These are phyloP conservation scores for Moricandia moricandioides DNA, from an alignment of 345 rosid species.

Conservation along the genomic window DNA sequence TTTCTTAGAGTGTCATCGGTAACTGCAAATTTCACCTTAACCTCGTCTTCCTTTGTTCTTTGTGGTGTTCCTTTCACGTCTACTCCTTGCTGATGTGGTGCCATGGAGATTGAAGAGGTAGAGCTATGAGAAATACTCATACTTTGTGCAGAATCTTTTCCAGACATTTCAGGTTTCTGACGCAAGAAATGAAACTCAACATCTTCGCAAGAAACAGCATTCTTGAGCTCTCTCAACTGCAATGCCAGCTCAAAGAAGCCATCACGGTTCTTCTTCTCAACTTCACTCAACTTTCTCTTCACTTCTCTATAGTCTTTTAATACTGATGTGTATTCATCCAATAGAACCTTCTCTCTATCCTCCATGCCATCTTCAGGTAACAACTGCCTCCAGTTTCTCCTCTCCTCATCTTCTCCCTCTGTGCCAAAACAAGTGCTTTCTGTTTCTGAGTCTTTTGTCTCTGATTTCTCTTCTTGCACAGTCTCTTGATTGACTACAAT, in stretches of 20 bases:
- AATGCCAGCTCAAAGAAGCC: constrained; percentile 68
- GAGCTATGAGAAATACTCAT: constrained; percentile 18
- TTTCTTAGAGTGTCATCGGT: constrained; percentile 7
- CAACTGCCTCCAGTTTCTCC: constrained; percentile 62
- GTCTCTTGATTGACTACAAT: background rate
- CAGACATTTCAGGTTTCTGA: constrained; percentile 31
- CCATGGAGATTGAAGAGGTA: background rate
- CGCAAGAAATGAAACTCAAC: constrained; percentile 51
- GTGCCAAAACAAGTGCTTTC: constrained; percentile 37
- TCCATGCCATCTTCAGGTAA: constrained; percentile 52
- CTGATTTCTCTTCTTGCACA: constrained; percentile 26
- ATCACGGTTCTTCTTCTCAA: constrained; percentile 51
- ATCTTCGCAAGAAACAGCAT: constrained; percentile 55
- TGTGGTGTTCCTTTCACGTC: constrained; percentile 18
- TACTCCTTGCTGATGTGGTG: background rate
- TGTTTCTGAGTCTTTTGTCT: constrained; percentile 40
- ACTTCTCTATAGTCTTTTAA: background rate
- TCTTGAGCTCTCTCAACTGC: constrained; percentile 73
- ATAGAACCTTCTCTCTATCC: constrained; percentile 45
- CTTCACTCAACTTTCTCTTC: background rate
- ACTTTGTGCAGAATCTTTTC: constrained; percentile 18
- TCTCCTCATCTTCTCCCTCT: constrained; percentile 44
- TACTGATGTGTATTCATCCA: background rate
- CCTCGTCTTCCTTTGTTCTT: constrained; percentile 19
- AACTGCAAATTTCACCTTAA: constrained; percentile 16